Evolutionary conservation across 352 stramenopile genomes (phyloP), one percentile per base, ranked within the genome.

Genomic region (Elongisporangium prolatum): DNA sequence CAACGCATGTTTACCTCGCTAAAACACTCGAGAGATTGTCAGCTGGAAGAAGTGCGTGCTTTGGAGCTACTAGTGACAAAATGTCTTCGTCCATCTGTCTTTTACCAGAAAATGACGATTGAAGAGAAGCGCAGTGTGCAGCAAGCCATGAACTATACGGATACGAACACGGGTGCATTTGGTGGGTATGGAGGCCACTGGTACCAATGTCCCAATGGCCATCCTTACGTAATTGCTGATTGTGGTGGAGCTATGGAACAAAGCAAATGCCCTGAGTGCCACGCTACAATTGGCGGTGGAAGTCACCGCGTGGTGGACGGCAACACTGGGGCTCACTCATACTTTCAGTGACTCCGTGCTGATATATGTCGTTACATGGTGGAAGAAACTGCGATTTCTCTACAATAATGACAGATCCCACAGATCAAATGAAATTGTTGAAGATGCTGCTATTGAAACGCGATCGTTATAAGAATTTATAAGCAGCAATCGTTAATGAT

Each of bases 161-260:
- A 44, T 44, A 44, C 34, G 11, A 44, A 17, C 34, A 44, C 34
- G 2, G 34, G 34, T 16, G 11, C 17, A 17, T 44, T 17, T 4
- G 34, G 34, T 44, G 34, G 34, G 11, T 44, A 44, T 44, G 34
- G 34, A 44, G 76, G 73, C 0, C 69, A 76, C n/a, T 84, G 87
- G 87, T 95, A 91, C 57, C 64, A 79, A 54, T 96, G 85, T 25
- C 71, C 73, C 0, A 91, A 92, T 64, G 85, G 85, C 8, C 87
- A 96, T 61, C 86, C 84, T 37, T 94, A 95, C 55, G 80, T 84
- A 48, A 91, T 96, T 54, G 84, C 80, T 11, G 83, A 95, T 49
- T 96, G 87, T 57, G 84, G 87, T 21, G 73, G 76, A 50, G 77
- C 85, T 6, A 96, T 93, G 82, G 48, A 91, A 55, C 48, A 66